Percentiles rank a stretch among this genome's conserved stretches.
Conservation (phyloP, 306 rosid species). For the Vigna unguiculata region DNA sequence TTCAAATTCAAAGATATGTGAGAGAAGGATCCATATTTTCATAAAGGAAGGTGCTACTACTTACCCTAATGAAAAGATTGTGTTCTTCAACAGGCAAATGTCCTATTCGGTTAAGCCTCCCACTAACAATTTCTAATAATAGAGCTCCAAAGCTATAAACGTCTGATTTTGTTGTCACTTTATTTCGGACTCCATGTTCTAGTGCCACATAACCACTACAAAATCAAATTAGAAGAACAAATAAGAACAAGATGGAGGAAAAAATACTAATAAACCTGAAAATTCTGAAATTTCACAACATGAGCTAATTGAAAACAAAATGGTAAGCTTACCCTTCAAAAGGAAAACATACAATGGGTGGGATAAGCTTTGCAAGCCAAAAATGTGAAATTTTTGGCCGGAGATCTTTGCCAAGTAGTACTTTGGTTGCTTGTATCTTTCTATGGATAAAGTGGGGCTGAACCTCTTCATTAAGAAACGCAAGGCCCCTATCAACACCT, state of each 20-base stretch:
- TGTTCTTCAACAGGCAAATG: slow-evolving; percentile 67
- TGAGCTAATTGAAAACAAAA: not conserved
- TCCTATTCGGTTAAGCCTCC: slow-evolving; percentile 74
- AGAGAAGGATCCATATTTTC: not conserved
- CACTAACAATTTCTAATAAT: slow-evolving; percentile 78
- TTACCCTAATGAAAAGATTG: slow-evolving; percentile 80
- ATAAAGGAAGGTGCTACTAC: slow-evolving; percentile 51
- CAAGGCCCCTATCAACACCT: slow-evolving; percentile 81
- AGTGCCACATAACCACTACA: slow-evolving; percentile 91
- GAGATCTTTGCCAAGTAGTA: slow-evolving; percentile 68
- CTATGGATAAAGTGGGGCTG: slow-evolving; percentile 79
- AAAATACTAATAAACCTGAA: not conserved
- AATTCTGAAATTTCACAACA: slow-evolving; percentile 16
- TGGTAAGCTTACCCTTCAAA: slow-evolving; percentile 62
- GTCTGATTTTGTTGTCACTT: slow-evolving; percentile 87
- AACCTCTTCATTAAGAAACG: slow-evolving; percentile 76
- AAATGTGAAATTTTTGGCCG: slow-evolving; percentile 80
- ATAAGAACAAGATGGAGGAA: not conserved
- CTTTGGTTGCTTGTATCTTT: slow-evolving; percentile 85
- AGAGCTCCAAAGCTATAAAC: slow-evolving; percentile 86
- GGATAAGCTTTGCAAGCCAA: slow-evolving; percentile 85
- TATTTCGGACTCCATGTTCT: slow-evolving; percentile 81
- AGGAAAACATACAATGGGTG: too few relatives aligned
- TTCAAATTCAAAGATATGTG: slow-evolving; percentile 13
- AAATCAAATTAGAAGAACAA: slow-evolving; percentile 33